Evolutionary conservation across 768 basidiomycete genomes (phyloP).

Genomic region (Mycena chlorophos): DNA sequence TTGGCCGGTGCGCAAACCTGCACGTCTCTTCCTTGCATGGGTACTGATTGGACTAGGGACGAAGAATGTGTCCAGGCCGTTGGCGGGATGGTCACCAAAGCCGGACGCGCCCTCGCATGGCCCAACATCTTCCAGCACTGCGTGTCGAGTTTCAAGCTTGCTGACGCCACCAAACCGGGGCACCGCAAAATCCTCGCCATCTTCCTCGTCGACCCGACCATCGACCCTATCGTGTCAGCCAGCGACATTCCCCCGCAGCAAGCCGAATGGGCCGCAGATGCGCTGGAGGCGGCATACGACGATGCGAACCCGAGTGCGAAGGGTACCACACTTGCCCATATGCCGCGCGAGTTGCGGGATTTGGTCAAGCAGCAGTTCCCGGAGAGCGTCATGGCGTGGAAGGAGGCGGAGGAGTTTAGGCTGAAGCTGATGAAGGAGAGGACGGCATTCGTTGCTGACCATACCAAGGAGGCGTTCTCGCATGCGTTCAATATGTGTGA

Average conservation of each 20-base stretch:
- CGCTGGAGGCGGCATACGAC: background rate
- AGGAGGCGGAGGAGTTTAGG: conserved; percentile 18
- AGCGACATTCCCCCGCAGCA: background rate
- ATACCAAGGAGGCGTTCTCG: conserved; percentile 4
- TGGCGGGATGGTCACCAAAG: conserved; percentile 35
- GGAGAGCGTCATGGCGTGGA: conserved; percentile 10
- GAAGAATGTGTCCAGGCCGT: conserved; percentile 30
- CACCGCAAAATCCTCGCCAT: background rate
- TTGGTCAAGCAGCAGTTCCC: conserved; percentile 11
- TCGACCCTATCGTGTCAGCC: background rate
- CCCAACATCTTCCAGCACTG: conserved; percentile 45
- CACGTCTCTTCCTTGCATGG: conserved; percentile 27
- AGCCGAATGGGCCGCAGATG: too few species aligned
- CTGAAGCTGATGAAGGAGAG: conserved; percentile 26
- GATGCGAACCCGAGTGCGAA: background rate
- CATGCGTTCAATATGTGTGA: conserved; percentile 22
- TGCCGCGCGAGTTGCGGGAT: conserved; percentile 18
- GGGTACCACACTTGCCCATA: background rate
- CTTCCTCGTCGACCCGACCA: conserved; percentile 1
- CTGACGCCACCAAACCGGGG: background rate
- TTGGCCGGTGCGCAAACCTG: conserved; percentile 28
- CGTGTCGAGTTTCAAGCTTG: conserved; percentile 22
- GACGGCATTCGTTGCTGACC: conserved; percentile 10
- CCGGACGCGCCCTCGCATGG: conserved; percentile 40
- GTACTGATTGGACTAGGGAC: conserved; percentile 17